Base-by-base conservation (phyloP, 2,329 filamentous ascomycete genomes). In the Penicillium hordei region DNA sequence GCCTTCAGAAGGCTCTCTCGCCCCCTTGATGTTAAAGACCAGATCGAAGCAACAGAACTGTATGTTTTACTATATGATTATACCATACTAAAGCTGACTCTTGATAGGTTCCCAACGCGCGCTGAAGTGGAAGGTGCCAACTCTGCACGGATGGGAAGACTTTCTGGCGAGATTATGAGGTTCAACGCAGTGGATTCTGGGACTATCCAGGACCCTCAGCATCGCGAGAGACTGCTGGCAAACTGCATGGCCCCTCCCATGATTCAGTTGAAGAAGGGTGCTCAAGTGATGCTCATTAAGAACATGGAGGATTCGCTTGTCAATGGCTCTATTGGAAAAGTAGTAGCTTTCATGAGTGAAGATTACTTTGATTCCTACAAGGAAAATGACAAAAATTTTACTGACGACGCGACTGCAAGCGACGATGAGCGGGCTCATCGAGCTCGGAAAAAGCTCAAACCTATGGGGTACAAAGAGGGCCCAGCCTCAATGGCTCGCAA, bases 241-340 rank as follows among this genome's bases (percentile, higher is more conserved):
- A 96, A 93, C 70, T 96, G 95, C 85, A 97, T 99, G 90, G 93
- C 94, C 0, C 93, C 94, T 0, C 88, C 89, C 66, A 71, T 76
- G 0, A 84, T 99, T 21, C 86, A 89, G 34, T 78, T 99, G 31
- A 97, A 97, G 74, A 88, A 94, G 61, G 91, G 92, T 10, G 91
- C 94, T 0, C 95, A 99, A 72, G 95, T 99, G 44, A 99, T 99
- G 94, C 81, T 99, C n/a, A 97, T 99, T 81, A 99, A 99, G 75
- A 99, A 99, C 68, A 88, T 97, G 77, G 94, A 99, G 70, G 91
- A 96, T 39, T 88, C 86, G 0, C 82, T 99, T 0, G 94, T 97
- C 65, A 99, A 99, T 70, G 94, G 94, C 5, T 96, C 93, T 0
- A 81, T 99, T 10, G 94, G 94, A 25, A 93, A 89, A 60, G 89